These are phyloP conservation scores for Clitopilus hobsonii DNA, from an alignment of 768 basidiomycete genomes.

Conservation along the genomic window DNA sequence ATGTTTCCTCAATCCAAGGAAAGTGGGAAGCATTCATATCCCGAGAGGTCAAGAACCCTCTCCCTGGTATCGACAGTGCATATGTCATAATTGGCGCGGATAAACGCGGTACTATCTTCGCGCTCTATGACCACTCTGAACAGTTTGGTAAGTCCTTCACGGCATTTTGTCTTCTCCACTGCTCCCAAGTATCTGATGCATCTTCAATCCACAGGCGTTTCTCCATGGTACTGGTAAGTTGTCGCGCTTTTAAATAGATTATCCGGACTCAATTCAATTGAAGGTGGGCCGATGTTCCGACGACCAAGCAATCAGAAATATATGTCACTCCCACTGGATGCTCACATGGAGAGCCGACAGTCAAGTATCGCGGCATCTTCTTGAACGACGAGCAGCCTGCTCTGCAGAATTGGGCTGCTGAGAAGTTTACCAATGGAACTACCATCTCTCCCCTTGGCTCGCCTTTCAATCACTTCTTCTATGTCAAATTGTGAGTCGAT, in stretches of 20 bases:
- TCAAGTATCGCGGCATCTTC: constrained; percentile 71
- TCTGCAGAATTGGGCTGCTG: constrained; percentile 65
- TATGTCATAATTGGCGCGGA: constrained; percentile 69
- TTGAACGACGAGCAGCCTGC: constrained; percentile 76
- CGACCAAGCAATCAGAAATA: constrained; percentile 42
- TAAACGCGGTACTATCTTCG: constrained; percentile 65
- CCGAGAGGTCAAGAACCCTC: constrained; percentile 46
- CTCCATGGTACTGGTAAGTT: constrained; percentile 63
- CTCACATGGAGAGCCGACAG: constrained; percentile 58
- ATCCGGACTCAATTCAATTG: neutral
- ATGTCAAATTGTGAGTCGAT: constrained; percentile 44
- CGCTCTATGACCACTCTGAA: constrained; percentile 63
- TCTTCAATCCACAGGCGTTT: constrained; percentile 40
- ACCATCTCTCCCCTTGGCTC: constrained; percentile 42
- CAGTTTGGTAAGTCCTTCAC: constrained; percentile 46
- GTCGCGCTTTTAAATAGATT: constrained; percentile 1
- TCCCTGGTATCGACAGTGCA: constrained; percentile 53
- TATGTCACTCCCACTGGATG: constrained; percentile 41
- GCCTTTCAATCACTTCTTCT: constrained; percentile 62
- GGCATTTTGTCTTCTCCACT: neutral
- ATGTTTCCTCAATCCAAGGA: constrained; percentile 53
- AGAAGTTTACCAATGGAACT: constrained; percentile 63
- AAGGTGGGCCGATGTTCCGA: constrained; percentile 80
- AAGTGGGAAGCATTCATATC: constrained; percentile 65
- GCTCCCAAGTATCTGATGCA: neutral